Percentiles rank a stretch among this genome's conserved stretches.
phyloP scores from a whole-genome alignment of 2,329 filamentous ascomycete species.

The Rhinocladiella similis region DNA sequence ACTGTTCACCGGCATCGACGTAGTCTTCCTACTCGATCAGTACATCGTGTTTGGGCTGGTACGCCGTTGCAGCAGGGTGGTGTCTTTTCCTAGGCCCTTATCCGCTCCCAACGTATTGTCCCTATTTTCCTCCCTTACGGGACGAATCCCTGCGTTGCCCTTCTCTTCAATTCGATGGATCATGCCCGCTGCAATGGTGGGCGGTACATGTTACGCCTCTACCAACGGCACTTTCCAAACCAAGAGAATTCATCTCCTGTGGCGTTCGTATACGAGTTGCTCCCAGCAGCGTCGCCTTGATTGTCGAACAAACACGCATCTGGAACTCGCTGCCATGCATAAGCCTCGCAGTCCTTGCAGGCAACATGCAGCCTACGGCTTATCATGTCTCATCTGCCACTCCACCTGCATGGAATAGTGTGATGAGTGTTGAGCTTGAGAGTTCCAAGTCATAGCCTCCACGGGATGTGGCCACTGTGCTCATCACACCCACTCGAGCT shows the following conservation, averaged over 20 bases:
- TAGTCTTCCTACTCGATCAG: too few relatives aligned
- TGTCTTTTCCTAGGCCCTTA: too few relatives aligned
- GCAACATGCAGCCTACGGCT: slow-evolving; percentile 7
- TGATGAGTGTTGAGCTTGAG: slow-evolving; percentile 8
- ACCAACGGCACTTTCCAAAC: too few relatives aligned
- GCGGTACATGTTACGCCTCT: too few relatives aligned
- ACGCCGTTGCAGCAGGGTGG: too few relatives aligned
- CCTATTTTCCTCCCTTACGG: too few relatives aligned
- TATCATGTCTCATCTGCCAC: slow-evolving; percentile 19
- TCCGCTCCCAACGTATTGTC: too few relatives aligned
- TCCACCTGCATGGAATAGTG: slow-evolving; percentile 8
- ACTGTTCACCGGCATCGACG: too few relatives aligned
- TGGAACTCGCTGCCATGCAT: slow-evolving; percentile 4
- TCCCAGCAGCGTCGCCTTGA: not conserved
- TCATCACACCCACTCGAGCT: not conserved
- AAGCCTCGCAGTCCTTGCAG: slow-evolving; percentile 1
- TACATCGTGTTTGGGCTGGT: too few relatives aligned
- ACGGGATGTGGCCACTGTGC: not conserved
- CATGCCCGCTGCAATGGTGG: too few relatives aligned
- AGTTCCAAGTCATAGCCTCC: not conserved
- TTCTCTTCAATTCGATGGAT: too few relatives aligned
- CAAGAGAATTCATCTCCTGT: not conserved
- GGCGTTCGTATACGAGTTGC: not conserved
- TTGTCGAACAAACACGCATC: not conserved
- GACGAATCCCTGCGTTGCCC: too few relatives aligned